These are phyloP conservation scores for Fusarium liriodendri DNA, from an alignment of 2,329 filamentous ascomycete species.

Conservation along the genomic window DNA sequence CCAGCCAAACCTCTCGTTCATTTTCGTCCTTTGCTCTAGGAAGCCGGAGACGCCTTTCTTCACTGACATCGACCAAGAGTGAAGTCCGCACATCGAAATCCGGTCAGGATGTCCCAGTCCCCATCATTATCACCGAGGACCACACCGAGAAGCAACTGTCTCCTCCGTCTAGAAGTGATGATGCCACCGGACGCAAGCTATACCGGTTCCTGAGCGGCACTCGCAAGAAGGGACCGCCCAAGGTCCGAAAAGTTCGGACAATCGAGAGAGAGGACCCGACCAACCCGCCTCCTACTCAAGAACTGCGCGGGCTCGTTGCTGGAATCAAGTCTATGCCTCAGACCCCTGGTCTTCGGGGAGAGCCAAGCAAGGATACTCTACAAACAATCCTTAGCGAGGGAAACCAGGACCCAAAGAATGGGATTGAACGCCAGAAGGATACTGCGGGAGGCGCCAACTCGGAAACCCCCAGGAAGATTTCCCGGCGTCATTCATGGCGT, in stretches of 20 bases:
- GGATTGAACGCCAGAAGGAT: slow-evolving; percentile 14
- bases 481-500: slow-evolving; percentile 33
- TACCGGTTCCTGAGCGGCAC: slow-evolving; percentile 33
- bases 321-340: slow-evolving; percentile 49
- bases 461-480: slow-evolving; percentile 13
- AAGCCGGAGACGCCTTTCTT: slow-evolving; percentile 35
- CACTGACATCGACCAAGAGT: slow-evolving; percentile 29
- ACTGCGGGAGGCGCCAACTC: background rate
- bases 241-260: slow-evolving; percentile 20
- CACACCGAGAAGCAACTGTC: background rate
- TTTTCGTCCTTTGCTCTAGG: slow-evolving; percentile 34
- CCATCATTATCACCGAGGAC: slow-evolving; percentile 14
- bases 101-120: slow-evolving; percentile 10
- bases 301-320: slow-evolving; percentile 2
- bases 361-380: slow-evolving; percentile 60
- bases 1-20: slow-evolving; percentile 7
- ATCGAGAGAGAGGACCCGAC: slow-evolving; percentile 42
- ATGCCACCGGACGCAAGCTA: slow-evolving; percentile 21
- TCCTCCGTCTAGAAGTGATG: background rate
- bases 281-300: slow-evolving; percentile 35
- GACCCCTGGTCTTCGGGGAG: slow-evolving; percentile 51
- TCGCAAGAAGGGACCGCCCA: slow-evolving; percentile 34
- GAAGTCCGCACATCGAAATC: slow-evolving; percentile 27
- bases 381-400: slow-evolving; percentile 64
- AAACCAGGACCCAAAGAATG: slow-evolving; percentile 51